Conservation (phyloP, 495 filamentous ascomycete genomes). For the Achaetomiella virescens region DNA sequence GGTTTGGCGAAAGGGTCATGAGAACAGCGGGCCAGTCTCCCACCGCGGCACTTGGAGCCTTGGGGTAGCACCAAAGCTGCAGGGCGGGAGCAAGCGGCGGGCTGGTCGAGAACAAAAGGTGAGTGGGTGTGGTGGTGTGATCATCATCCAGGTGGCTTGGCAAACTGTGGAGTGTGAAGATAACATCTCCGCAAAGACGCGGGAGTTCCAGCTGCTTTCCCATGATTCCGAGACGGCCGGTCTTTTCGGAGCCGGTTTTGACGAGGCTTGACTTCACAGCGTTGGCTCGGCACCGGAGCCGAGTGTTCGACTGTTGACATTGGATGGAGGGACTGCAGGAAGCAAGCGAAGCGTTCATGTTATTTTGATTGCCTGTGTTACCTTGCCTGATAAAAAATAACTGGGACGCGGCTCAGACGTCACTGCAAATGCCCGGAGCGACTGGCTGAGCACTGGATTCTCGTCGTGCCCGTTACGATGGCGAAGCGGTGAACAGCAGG, state of each 20-base stretch:
- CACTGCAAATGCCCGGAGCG: background rate
- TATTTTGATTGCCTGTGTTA: background rate
- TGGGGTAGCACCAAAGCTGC: background rate
- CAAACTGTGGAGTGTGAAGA: background rate
- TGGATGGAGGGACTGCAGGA: background rate
- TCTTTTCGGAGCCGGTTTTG: background rate
- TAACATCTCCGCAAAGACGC: background rate
- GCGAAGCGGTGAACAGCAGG: background rate
- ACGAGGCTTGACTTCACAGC: background rate
- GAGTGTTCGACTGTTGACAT: background rate
- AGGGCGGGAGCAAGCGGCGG: constrained; percentile 6
- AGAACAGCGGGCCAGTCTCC: background rate
- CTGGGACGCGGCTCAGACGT: background rate
- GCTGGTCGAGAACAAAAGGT: background rate
- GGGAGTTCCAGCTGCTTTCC: background rate
- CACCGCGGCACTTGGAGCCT: background rate
- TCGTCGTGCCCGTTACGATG: background rate
- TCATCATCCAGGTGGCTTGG: background rate
- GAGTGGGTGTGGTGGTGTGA: constrained; percentile 3
- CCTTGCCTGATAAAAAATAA: background rate
- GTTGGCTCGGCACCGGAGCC: background rate
- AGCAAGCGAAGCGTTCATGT: too few species aligned
- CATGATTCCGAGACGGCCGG: background rate
- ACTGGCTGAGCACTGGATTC: background rate
- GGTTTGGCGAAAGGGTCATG: constrained; percentile 3